phyloP scores from a whole-genome alignment of 345 rosid species.

The Capsella bursapastoris region DNA sequence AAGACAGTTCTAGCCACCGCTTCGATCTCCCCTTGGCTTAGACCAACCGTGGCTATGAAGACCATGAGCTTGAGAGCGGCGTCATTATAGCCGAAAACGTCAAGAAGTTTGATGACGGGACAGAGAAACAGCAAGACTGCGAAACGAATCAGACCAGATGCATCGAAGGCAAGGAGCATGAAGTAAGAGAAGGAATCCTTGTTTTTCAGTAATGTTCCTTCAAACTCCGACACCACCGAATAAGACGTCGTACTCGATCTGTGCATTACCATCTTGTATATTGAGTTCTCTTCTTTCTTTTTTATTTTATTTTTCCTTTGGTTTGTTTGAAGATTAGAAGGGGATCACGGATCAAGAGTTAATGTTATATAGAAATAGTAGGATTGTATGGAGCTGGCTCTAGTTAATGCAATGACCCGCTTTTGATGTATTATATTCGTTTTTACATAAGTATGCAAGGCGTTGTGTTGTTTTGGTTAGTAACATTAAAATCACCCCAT shows the following conservation, averaged over 20 bases:
- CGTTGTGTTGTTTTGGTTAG: no score
- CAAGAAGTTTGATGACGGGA: conserved; percentile 60
- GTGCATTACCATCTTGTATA: not conserved
- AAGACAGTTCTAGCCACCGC: conserved; percentile 71
- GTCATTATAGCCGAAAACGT: conserved; percentile 60
- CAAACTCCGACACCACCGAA: conserved; percentile 72
- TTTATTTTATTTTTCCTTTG: no score
- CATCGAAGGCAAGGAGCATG: conserved; percentile 70
- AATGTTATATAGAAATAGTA: no score
- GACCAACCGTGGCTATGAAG: conserved; percentile 59
- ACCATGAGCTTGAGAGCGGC: conserved; percentile 59
- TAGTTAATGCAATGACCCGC: no score
- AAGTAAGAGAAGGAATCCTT: conserved; percentile 64
- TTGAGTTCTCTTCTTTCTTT: no score
- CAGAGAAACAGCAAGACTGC: conserved; percentile 59
- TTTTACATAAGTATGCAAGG: no score
- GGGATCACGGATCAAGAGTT: no score
- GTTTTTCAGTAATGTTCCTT: conserved; percentile 70
- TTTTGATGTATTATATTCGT: no score
- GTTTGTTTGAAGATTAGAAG: no score
- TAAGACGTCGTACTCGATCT: conserved; percentile 44
- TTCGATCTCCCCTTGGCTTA: conserved; percentile 56
- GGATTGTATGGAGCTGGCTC: no score
- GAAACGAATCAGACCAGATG: conserved; percentile 69
- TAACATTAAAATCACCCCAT: no score